Conservation (phyloP, 1,139 yeast genomes). For the Yamadazyma kanchanaburiensis region DNA sequence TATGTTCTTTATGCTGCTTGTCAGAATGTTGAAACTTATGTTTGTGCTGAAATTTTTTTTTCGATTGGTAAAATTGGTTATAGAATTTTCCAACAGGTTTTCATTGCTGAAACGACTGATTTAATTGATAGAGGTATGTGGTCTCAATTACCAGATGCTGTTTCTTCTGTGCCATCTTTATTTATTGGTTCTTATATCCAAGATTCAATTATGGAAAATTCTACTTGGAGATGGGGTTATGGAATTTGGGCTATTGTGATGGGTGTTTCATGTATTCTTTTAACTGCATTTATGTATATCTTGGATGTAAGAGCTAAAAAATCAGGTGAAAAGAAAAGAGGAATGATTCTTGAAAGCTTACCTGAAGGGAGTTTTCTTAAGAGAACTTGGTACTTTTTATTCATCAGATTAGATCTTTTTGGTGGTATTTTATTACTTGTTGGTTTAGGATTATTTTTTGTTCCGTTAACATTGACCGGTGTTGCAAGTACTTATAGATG, state of each 20-base stretch:
- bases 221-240: conserved; percentile 41
- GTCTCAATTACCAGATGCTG: conserved; percentile 25
- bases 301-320: conserved; percentile 22
- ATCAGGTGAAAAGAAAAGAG: conserved; percentile 5
- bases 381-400: conserved; percentile 12
- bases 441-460: conserved; percentile 27
- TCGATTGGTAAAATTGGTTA: conserved; percentile 25
- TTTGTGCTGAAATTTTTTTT: conserved; percentile 25
- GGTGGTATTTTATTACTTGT: conserved; percentile 22
- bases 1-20: conserved; percentile 24
- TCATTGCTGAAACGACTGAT: conserved; percentile 32
- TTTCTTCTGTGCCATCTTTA: conserved; percentile 22
- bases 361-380: conserved; percentile 5
- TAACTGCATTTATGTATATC: conserved; percentile 20
- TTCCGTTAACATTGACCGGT: conserved; percentile 28
- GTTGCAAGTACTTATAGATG: conserved; percentile 14
- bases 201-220: conserved; percentile 15
- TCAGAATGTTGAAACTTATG: conserved; percentile 23
- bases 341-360: conserved; percentile 4
- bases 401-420: conserved; percentile 26
- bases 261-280: conserved; percentile 25
- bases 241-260: conserved; percentile 34
- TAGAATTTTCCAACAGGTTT: conserved; percentile 6
- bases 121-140: conserved; percentile 30
- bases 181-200: conserved; percentile 25